Base-by-base conservation (phyloP, 2,329 filamentous ascomycete genomes). In the Alternaria triticimaculans region DNA sequence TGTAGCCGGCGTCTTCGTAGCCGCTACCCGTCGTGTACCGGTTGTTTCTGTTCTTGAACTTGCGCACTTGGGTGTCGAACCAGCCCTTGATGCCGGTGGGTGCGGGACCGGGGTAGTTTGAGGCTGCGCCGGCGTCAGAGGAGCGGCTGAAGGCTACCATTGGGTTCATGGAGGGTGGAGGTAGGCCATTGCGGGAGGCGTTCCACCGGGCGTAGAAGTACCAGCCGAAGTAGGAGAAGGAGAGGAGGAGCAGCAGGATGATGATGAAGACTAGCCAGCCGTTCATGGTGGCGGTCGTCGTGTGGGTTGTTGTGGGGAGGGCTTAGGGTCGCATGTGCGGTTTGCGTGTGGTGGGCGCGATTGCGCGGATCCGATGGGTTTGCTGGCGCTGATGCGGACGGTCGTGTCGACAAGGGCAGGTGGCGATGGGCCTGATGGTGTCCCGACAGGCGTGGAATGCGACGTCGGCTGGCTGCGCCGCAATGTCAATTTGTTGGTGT, bases 101-200 rank as follows among this genome's bases (percentile, higher is more conserved):
- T 75, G 66, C 89, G 80, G 70, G 89, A 77, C 79, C 86, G 0
- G 72, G 72, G 81, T 77, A 87, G 80, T 81, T 82, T 51, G 82
- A 81, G 8, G 69, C 65, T 51, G 64, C 68, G 58, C 69, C 65
- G 55, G 63, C 62, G 50, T 64, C 63, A 57, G 67, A 66, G 64
- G 71, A 23, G 37, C 37, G 70, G 67, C 83, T 81, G 85, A 94
- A 95, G 58, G 92, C 92, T 71, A 93, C 87, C 58, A 91, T 80
- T 56, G 92, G 92, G 75, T 94, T 88, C 62, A 91, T 81, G 11
- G 87, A 85, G 2, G 92, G 92, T 30, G 90, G 87, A 5, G 92
- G 92, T 8, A 95, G 88, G 61, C 93, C 93, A 59, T 94, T 86
- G 76, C 88, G 88, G 65, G 89, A 86, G 55, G 92, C 92, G 72